Evolutionary conservation across 345 rosid genomes (phyloP).

Genomic region (Citrus maxima): DNA sequence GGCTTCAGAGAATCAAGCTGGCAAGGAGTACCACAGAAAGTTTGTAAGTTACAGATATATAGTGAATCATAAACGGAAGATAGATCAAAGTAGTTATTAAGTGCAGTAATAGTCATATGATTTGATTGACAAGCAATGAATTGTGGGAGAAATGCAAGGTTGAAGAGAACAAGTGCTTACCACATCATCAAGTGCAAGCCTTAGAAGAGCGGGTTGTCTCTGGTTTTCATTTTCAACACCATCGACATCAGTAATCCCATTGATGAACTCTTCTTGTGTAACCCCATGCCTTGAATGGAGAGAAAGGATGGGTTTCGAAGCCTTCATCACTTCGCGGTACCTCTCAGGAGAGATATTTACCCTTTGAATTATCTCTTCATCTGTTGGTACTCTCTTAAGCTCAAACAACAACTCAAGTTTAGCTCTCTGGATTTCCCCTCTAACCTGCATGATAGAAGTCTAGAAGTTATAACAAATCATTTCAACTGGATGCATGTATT

Average conservation of each 20-base stretch:
- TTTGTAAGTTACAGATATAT: background rate
- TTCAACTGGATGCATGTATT: background rate
- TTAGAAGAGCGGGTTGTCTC: conserved; percentile 78
- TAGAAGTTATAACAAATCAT: background rate
- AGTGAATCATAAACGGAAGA: background rate
- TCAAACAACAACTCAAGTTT: conserved; percentile 64
- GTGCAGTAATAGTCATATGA: background rate
- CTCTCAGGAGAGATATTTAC: conserved; percentile 79
- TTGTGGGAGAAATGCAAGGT: background rate
- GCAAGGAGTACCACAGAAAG: background rate
- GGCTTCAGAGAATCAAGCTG: conserved; percentile 94
- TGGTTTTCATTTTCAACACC: conserved; percentile 63
- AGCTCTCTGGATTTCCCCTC: conserved; percentile 68
- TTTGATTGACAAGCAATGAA: background rate
- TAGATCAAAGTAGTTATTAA: background rate
- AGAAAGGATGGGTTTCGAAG: conserved; percentile 66
- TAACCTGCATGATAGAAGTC: conserved; percentile 48
- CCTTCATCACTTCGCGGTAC: conserved; percentile 76
- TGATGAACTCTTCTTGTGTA: conserved; percentile 88
- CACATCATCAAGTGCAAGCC: conserved; percentile 98
- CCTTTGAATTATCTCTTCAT: conserved; percentile 55
- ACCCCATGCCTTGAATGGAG: conserved; percentile 65
- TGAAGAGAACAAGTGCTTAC: conserved; percentile 31
- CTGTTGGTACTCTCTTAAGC: conserved; percentile 66
- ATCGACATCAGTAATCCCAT: conserved; percentile 63